Percentiles rank a stretch among this genome's conserved stretches.
Conservation (phyloP, 1,139 yeast species). For the Debaryomycetaceae sp. region DNA sequence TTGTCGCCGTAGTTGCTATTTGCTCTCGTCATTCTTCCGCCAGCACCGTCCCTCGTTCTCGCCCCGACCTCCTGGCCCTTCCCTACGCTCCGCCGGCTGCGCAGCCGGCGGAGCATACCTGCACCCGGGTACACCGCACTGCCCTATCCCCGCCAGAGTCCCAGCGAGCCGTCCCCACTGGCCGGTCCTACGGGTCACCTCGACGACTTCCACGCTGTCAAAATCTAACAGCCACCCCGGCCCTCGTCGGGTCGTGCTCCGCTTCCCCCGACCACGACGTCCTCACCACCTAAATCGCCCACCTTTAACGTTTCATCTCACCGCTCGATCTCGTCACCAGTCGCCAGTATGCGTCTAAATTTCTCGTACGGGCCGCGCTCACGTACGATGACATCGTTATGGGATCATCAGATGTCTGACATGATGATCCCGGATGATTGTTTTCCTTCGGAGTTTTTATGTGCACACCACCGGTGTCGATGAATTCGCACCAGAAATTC, state of each 20-base stretch:
- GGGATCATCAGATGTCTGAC: slow-evolving; percentile 1
- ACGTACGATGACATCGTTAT: neutral
- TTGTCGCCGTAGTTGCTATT: no score
- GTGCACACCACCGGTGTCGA: neutral
- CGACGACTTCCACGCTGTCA: neutral
- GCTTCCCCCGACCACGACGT: neutral
- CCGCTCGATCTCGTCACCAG: neutral
- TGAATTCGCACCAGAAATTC: neutral
- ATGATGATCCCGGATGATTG: slow-evolving; percentile 18
- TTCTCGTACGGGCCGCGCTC: neutral
- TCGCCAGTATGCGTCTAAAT: neutral
- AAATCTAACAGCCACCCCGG: neutral
- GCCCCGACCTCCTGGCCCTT: no score
- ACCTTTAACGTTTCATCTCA: no score
- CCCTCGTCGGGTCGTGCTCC: neutral
- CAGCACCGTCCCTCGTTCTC: no score
- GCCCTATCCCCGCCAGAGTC: no score
- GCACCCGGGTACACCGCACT: no score
- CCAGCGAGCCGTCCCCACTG: neutral
- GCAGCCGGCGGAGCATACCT: no score
- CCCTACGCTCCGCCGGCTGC: no score
- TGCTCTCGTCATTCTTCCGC: no score
- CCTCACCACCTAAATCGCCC: no score
- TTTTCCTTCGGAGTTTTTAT: slow-evolving; percentile 13
- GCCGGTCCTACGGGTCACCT: neutral